These are phyloP conservation scores for Ulota crispa DNA, from an alignment of 225 moss, liverwort and hornwort genomes.

Conservation along the genomic window DNA sequence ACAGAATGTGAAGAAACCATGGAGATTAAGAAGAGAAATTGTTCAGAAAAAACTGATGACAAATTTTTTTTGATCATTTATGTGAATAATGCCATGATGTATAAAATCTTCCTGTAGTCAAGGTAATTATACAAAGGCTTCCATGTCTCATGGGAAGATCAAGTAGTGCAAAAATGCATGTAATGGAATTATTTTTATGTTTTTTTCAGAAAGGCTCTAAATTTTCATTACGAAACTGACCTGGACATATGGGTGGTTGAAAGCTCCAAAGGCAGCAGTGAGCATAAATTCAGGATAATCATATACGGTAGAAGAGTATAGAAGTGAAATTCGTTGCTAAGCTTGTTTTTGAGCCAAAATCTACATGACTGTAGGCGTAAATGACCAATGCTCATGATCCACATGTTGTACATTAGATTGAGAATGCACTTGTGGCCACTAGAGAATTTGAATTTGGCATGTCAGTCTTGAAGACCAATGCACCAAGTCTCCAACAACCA, in stretches of 20 bases:
- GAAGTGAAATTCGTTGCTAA: background rate
- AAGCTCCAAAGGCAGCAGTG: background rate
- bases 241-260: background rate
- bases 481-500: background rate
- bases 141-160: background rate
- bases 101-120: no score
- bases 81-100: background rate
- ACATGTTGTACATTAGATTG: no score
- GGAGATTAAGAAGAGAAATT: fast-evolving
- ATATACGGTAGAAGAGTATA: no score
- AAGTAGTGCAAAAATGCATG: background rate
- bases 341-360: background rate
- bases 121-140: background rate
- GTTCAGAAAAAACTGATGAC: background rate
- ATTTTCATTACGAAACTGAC: background rate
- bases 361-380: no score
- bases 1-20: no score
- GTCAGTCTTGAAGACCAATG: background rate
- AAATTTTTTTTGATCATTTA: background rate
- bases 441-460: background rate
- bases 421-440: no score
- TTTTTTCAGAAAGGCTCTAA: background rate
- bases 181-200: background rate
- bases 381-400: no score
- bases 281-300: background rate